Percentiles rank a stretch among this genome's conserved stretches.
These are phyloP conservation scores for Phytophthora hybrid DNA, from an alignment of 352 stramenopile species.

Conservation along the genomic window DNA sequence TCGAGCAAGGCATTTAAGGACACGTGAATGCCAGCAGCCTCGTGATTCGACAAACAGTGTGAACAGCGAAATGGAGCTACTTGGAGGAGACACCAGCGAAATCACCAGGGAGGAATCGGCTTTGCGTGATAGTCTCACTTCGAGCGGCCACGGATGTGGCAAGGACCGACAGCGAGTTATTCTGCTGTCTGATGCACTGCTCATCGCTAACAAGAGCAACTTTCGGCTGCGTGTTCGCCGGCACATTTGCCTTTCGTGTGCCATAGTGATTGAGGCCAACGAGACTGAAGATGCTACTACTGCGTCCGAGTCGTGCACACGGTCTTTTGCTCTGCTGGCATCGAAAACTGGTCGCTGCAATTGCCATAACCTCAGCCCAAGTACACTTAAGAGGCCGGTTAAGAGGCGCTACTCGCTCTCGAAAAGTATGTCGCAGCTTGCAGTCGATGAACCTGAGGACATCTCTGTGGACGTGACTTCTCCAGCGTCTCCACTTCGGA, in stretches of 20 bases:
- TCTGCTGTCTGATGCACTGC: conserved; percentile 68
- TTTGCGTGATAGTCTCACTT: conserved; percentile 37
- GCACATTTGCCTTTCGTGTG: conserved; percentile 71
- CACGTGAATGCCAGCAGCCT: conserved; percentile 3
- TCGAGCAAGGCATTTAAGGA: conserved; percentile 1
- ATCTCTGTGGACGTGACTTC: neutral
- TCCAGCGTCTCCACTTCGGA: conserved; percentile 23
- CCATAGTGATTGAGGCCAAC: conserved; percentile 42
- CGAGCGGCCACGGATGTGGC: conserved; percentile 17
- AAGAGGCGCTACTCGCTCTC: conserved; percentile 41
- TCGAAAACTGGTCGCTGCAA: conserved; percentile 63
- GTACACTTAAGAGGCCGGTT: conserved; percentile 49
- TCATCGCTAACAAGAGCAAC: conserved; percentile 65
- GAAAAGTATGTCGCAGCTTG: conserved; percentile 20
- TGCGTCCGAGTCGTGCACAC: neutral
- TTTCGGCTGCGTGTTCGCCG: conserved; percentile 62
- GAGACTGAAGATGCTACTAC: neutral
- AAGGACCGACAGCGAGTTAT: conserved; percentile 59
- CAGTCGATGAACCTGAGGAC: conserved; percentile 10
- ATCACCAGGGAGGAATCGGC: conserved; percentile 18
- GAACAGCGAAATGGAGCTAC: conserved; percentile 39
- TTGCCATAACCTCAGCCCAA: conserved; percentile 61
- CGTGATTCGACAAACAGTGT: conserved; percentile 10
- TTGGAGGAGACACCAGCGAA: conserved; percentile 19
- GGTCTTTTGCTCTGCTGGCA: conserved; percentile 53